These are phyloP conservation scores for Lasiodiplodia hormozganensis DNA, from an alignment of 2,329 filamentous ascomycete genomes.

Conservation along the genomic window DNA sequence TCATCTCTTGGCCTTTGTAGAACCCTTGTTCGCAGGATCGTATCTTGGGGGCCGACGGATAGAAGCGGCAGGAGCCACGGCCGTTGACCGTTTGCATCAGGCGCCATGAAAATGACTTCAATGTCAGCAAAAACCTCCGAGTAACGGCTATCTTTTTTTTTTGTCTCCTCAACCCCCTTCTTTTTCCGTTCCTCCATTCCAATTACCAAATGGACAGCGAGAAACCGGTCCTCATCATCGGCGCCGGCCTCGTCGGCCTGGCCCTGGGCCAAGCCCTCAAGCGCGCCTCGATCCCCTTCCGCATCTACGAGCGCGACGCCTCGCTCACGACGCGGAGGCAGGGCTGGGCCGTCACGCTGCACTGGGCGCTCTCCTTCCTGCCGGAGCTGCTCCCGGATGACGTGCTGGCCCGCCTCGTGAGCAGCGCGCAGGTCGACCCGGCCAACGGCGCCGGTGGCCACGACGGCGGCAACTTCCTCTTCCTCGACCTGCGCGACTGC, in stretches of 20 bases:
- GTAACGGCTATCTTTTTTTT: not conserved
- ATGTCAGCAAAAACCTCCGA: not conserved
- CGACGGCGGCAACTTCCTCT: slow-evolving; percentile 50
- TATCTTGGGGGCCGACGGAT: not conserved
- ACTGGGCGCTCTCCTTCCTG: slow-evolving; percentile 31
- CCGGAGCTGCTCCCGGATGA: slow-evolving; percentile 25
- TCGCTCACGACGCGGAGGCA: slow-evolving; percentile 26
- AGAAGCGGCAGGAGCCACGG: not conserved
- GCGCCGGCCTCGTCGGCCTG: slow-evolving; percentile 45
- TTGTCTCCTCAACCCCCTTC: not conserved
- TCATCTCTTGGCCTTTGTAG: not conserved
- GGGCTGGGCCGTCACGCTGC: slow-evolving; percentile 37
- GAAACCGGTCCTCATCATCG: slow-evolving; percentile 41
- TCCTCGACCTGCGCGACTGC: slow-evolving; percentile 50
- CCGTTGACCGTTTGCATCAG: not conserved
- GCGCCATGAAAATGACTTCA: not conserved
- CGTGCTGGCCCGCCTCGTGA: slow-evolving; percentile 23
- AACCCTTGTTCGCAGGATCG: not conserved
- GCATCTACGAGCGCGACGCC: slow-evolving; percentile 37
- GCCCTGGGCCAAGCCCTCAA: slow-evolving; percentile 45
- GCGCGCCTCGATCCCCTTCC: slow-evolving; percentile 33
- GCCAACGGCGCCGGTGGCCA: slow-evolving; percentile 35
- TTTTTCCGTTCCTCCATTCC: not conserved
- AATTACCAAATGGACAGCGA: not conserved
- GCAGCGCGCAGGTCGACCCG: slow-evolving; percentile 31